Base-by-base conservation (phyloP, 1,284 basidiomycete species). In the Ustilago bromivora region DNA sequence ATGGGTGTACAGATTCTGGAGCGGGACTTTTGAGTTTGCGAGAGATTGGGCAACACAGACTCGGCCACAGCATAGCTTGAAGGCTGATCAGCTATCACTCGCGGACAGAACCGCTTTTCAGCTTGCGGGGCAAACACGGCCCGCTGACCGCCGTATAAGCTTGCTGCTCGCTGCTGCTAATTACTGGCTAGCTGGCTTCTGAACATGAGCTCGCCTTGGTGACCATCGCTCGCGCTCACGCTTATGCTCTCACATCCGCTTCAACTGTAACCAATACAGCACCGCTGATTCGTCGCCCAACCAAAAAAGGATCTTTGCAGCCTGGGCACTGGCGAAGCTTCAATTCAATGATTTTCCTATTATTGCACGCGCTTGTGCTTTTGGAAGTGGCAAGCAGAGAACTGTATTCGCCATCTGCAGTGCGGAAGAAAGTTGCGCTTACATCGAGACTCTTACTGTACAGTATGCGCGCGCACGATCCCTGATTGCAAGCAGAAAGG, bases 41-140 rank as follows among this genome's bases (percentile, higher is more conserved):
- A 28, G 38, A 28, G 38, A 32, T 36, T 31, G 32, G 34, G 52
- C 52, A 35, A 54, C 32, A 15, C 49, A 8, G 34, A 49, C 9
- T 9, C 17, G 19, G 46, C 46, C 46, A 28, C 7, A 47, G 46
- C 11, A 47, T 13, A 47, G 23, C 46, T n/a, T n/a, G 23, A n/a
- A 35, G 49, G 49, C 28, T 51, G 35, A 55, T 55, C n/a, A 55
- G 53, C 53, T 59, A 56, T 28, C 23, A 36, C 54, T 51, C 41
- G 56, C 60, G 56, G 57, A 51, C 32, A 57, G 51, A 57, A 51
- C 34, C 54, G 55, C 49, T 52, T 49, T n/a, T 19, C 11, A 40
- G 62, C 68, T 65, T 71, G 68, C 68, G 68, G 68, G 68, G 68
- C 68, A 61, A 71, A 66, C 58, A 66, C 65, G 31, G 31, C 28